These are phyloP conservation scores for Schizochytrium sp. DNA, from an alignment of 108 stramenopile genomes.

Conservation along the genomic window DNA sequence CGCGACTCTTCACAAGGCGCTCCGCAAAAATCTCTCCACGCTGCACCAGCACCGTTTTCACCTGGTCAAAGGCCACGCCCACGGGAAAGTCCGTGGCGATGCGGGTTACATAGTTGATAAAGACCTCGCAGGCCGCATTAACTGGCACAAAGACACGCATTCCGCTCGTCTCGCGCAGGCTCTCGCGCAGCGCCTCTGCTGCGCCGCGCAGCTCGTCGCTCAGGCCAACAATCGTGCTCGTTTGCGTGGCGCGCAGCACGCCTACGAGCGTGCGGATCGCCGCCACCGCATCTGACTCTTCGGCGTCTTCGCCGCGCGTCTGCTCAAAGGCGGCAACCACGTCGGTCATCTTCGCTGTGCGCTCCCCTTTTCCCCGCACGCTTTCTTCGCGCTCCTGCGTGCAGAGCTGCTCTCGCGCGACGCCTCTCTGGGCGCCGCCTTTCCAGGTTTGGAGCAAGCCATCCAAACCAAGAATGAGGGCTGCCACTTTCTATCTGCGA, in stretches of 20 bases:
- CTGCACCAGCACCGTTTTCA: constrained; percentile 62
- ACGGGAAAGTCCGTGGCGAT: constrained; percentile 57
- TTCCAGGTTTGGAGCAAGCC: too few relatives aligned
- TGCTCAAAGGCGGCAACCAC: neutral
- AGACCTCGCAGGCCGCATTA: constrained; percentile 41
- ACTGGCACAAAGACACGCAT: constrained; percentile 20
- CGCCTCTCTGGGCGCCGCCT: too few relatives aligned
- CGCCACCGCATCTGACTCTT: neutral
- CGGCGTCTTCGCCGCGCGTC: neutral
- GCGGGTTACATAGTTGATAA: constrained; percentile 70
- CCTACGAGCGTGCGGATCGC: neutral
- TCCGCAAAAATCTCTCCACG: constrained; percentile 82
- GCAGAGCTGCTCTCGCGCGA: too few relatives aligned
- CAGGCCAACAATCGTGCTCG: neutral
- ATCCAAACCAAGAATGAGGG: too few relatives aligned
- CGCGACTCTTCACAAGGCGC: constrained; percentile 69
- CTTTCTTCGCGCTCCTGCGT: too few relatives aligned
- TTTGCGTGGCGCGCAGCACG: neutral
- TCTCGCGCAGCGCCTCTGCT: neutral
- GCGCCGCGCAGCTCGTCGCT: neutral
- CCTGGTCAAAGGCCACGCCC: constrained; percentile 62
- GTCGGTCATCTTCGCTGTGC: neutral
- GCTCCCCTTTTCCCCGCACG: too few relatives aligned
- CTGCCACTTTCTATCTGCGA: too few relatives aligned
- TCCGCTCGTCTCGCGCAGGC: neutral